Percentiles rank a stretch among this genome's conserved stretches.
phyloP scores from a whole-genome alignment of 2,329 filamentous ascomycete genomes.

The Talaromyces funiculosus region DNA sequence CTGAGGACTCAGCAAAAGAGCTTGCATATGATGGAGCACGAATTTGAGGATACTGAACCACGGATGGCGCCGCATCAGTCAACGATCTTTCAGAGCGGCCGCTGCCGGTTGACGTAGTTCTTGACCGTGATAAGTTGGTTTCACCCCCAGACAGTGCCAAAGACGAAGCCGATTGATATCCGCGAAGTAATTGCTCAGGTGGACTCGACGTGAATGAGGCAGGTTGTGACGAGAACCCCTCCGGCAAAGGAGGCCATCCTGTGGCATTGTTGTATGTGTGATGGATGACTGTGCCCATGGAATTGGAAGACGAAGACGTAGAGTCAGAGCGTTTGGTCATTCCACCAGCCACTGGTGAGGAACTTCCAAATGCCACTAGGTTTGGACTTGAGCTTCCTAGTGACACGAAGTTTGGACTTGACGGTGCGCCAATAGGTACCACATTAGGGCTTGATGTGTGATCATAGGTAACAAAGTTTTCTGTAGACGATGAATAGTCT shows the following conservation, averaged over 20 bases:
- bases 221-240: constrained; percentile 29
- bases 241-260: constrained; percentile 30
- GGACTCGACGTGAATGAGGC: constrained; percentile 38
- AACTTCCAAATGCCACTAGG: constrained; percentile 27
- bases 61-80: constrained; percentile 15
- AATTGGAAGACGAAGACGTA: constrained; percentile 32
- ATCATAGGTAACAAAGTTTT: constrained; percentile 13
- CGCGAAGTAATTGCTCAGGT: constrained; percentile 27
- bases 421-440: constrained; percentile 32
- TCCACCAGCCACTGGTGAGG: constrained; percentile 28
- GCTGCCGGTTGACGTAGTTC: constrained; percentile 10
- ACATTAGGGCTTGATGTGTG: constrained; percentile 38
- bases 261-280: constrained; percentile 24
- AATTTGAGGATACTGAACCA: constrained; percentile 36
- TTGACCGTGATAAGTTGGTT: constrained; percentile 6
- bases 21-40: constrained; percentile 35
- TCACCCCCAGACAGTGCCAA: constrained; percentile 20
- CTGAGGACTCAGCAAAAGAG: constrained; percentile 36
- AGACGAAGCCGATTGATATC: constrained; percentile 31
- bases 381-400: constrained; percentile 36
- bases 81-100: constrained; percentile 7
- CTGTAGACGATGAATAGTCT: constrained; percentile 8
- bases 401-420: constrained; percentile 37
- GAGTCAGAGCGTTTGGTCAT: constrained; percentile 33
- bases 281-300: constrained; percentile 37